Percentiles rank a stretch among this genome's conserved stretches.
phyloP scores from a whole-genome alignment of 75 land plant species.

The Gnetum montanum region DNA sequence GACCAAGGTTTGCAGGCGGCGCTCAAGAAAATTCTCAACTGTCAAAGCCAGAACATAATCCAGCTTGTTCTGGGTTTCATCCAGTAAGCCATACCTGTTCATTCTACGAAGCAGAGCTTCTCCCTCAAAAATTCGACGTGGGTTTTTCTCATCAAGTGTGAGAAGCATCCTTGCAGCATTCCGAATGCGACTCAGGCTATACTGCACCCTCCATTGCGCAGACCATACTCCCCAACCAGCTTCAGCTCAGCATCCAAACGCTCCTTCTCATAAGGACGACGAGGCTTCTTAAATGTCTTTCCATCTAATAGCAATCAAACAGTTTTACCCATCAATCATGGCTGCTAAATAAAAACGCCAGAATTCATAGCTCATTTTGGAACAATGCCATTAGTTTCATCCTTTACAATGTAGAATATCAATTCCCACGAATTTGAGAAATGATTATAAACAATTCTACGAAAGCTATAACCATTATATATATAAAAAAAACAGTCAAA shows the following conservation, averaged over 20 bases:
- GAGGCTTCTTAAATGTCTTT: constrained; percentile 75
- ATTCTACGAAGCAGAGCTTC: constrained; percentile 62
- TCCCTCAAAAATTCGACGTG: constrained; percentile 59
- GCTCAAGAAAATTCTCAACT: constrained; percentile 67
- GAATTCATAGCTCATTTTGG: not conserved
- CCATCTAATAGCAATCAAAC: constrained; percentile 28
- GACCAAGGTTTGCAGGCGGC: constrained; percentile 60
- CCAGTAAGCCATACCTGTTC: constrained; percentile 40
- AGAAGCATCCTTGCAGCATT: constrained; percentile 54
- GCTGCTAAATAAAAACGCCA: too few species aligned
- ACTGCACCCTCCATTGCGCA: constrained; percentile 67
- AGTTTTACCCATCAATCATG: too few species aligned
- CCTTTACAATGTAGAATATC: not conserved
- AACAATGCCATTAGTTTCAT: not conserved
- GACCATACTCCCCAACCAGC: constrained; percentile 71
- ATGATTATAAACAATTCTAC: too few species aligned
- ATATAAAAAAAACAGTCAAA: too few species aligned
- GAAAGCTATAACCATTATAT: not conserved
- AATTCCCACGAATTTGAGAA: not conserved
- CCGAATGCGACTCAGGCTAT: constrained; percentile 62
- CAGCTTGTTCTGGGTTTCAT: constrained; percentile 56
- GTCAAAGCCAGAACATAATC: constrained; percentile 74
- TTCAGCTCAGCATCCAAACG: constrained; percentile 66
- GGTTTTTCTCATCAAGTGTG: constrained; percentile 66
- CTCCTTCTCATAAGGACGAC: constrained; percentile 74